Conservation (phyloP, 148 eudicot species). For the Amaranthus cruentus region DNA sequence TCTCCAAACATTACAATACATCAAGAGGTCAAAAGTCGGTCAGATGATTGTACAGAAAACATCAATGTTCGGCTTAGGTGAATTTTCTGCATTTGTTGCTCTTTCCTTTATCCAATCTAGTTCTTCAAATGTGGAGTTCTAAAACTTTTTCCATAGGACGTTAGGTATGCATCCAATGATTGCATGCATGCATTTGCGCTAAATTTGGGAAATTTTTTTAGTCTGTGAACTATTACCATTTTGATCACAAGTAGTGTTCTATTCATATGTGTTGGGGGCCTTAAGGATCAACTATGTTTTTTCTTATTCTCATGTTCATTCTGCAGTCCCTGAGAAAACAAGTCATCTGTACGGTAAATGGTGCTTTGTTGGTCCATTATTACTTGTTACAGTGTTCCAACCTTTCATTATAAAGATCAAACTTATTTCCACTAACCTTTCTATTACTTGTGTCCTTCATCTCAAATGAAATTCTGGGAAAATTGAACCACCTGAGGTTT, state of each 20-base stretch:
- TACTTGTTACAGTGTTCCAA: too few species aligned
- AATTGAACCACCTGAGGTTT: too few species aligned
- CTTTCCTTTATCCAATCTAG: background rate
- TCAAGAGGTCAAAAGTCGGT: conserved; percentile 82
- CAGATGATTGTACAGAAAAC: conserved; percentile 65
- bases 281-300: background rate
- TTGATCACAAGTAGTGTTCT: background rate
- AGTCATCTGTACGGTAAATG: too few species aligned
- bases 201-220: background rate
- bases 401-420: too few species aligned
- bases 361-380: too few species aligned
- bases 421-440: too few species aligned
- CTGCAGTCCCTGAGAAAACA: too few species aligned
- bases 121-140: background rate
- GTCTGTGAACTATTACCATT: background rate
- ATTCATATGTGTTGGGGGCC: background rate
- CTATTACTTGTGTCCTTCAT: too few species aligned
- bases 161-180: background rate
- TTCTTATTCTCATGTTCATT: background rate
- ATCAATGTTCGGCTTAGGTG: conserved; percentile 91
- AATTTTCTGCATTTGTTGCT: background rate
- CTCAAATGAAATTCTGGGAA: too few species aligned
- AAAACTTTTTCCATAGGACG: background rate
- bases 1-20: conserved; percentile 47
- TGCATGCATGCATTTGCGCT: background rate